Evolutionary conservation across 1,139 yeast species (phyloP).

Genomic region (Pichia sp.): DNA sequence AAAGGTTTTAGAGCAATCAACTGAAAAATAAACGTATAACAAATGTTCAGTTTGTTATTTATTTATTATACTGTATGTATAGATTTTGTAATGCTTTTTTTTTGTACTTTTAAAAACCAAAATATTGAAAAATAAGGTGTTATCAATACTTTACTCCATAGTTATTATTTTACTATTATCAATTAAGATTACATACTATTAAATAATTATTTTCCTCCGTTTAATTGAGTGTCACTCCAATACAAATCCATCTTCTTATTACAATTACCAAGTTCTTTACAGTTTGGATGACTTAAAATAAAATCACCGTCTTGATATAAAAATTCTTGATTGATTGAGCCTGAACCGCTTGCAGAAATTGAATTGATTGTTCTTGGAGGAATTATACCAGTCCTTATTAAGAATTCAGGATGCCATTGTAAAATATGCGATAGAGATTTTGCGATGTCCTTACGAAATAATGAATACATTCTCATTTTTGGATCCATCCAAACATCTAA

Average conservation of each 20-base stretch:
- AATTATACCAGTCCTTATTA: conserved; percentile 66
- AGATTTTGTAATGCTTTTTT: not conserved
- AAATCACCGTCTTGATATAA: conserved; percentile 58
- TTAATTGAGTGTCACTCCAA: not conserved
- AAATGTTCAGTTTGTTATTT: not conserved
- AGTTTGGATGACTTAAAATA: conserved; percentile 53
- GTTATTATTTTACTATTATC: not conserved
- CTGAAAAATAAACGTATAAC: conserved; percentile 24
- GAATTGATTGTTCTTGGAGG: conserved; percentile 54
- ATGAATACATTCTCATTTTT: conserved; percentile 56
- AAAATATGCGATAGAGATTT: conserved; percentile 72
- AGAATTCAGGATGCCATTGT: conserved; percentile 87
- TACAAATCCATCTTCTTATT: conserved; percentile 31
- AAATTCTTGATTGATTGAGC: conserved; percentile 30
- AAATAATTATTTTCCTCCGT: not conserved
- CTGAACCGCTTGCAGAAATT: conserved; percentile 11
- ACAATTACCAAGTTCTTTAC: conserved; percentile 41
- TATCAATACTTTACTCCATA: not conserved
- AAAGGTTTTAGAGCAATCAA: conserved; percentile 74
- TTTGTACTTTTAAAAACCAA: not conserved
- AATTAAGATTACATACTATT: not conserved
- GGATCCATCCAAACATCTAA: conserved; percentile 74
- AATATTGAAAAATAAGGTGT: no score
- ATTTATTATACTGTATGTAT: not conserved
- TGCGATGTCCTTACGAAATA: conserved; percentile 55